Base-by-base conservation (phyloP, 2,329 filamentous ascomycete genomes). In the Talaromyces sp. region DNA sequence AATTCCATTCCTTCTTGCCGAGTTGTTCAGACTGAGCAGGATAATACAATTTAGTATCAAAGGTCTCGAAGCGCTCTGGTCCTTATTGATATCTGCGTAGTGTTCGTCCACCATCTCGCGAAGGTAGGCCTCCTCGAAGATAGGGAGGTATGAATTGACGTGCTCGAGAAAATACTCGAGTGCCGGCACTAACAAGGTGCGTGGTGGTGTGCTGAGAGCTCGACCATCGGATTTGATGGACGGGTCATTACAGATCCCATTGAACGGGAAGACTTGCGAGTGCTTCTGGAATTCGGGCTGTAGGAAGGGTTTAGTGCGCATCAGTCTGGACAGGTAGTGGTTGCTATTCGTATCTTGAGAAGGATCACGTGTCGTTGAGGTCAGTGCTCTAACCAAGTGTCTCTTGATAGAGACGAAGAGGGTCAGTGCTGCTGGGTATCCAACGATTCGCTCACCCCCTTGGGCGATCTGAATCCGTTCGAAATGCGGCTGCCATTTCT, bases 381-480 rank as follows among this genome's bases (percentile, higher is more conserved):
- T 54, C n/a, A 54, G 22, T 7, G 50, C 50, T 35, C 31, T 54
- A 10, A 54, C n/a, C n/a, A 62, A 24, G 7, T 41, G 47, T 62
- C 48, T 41, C 16, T 41, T 52, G 35, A 62, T 56, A n/a, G 60
- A 50, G 16, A 41, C 50, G n/a, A 62, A 50, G 11, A 62, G 37
- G n/a, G 48, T 56, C 1, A 62, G 39, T 56, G 60, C 47, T 43
- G 60, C 60, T 22, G 60, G 60, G 9, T 62, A 62, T 19, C 47
- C 47, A 1, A 52, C 48, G 9, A 50, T 62, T 27, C 60, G 60
- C 16, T 62, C 48, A 16, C 60, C 60, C 3, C 60, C 60, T 24
- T 62, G 60, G 13, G 47, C 60, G 31, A 62, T 37, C 48, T 62
- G 33, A n/a, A 62, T 50, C 16, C 47, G 48, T 27, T 62, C 48